Percentiles rank a stretch among this genome's conserved stretches.
phyloP scores from a whole-genome alignment of 352 stramenopile genomes.

The Pythium grandisporangium region DNA sequence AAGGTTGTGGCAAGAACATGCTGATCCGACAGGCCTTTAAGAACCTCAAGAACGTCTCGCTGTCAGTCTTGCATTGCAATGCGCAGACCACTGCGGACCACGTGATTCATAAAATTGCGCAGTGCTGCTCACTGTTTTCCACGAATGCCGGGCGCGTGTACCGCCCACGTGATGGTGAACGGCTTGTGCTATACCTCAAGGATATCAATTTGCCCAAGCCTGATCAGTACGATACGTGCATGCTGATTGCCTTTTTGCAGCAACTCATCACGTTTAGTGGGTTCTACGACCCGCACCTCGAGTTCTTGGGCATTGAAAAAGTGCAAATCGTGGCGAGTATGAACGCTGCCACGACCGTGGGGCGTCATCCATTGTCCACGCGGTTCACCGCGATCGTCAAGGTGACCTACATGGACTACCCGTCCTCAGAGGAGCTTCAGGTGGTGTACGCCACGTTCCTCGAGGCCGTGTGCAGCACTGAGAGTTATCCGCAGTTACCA shows the following conservation, averaged over 20 bases:
- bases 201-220: constrained; percentile 95
- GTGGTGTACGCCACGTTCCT: constrained; percentile 89
- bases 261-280: constrained; percentile 93
- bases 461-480: constrained; percentile 53
- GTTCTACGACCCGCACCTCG: constrained; percentile 93
- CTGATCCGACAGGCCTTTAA: constrained; percentile 88
- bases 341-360: constrained; percentile 90
- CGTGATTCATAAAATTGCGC: constrained; percentile 92
- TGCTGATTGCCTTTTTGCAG: constrained; percentile 95
- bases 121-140: constrained; percentile 91
- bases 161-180: constrained; percentile 86
- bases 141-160: constrained; percentile 89
- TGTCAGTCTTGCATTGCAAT: constrained; percentile 91
- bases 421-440: constrained; percentile 80
- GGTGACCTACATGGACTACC: constrained; percentile 92
- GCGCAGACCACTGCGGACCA: constrained; percentile 91
- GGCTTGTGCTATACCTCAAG: constrained; percentile 93
- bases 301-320: constrained; percentile 92
- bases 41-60: constrained; percentile 58
- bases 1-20: constrained; percentile 94
- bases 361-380: constrained; percentile 86
- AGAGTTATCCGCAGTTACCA: constrained; percentile 20
- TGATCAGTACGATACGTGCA: constrained; percentile 94
- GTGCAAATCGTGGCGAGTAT: constrained; percentile 94
- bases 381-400: constrained; percentile 92